Evolutionary conservation across 306 rosid genomes (phyloP).

Genomic region (Arachis hypogaea): DNA sequence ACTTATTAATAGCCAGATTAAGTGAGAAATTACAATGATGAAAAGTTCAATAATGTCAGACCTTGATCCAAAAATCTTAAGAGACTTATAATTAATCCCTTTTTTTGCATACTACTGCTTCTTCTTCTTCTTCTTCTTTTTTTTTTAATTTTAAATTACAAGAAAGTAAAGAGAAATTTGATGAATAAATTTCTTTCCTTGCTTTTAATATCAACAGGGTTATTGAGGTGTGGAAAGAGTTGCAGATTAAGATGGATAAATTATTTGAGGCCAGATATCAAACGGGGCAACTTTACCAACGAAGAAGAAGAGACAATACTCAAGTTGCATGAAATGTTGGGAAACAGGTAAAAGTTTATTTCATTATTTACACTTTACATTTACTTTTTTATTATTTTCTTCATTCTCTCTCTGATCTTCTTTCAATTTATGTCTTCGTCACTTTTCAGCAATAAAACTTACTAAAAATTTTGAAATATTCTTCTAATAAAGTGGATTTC

Average conservation of each 20-base stretch:
- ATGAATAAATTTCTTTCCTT: too few relatives aligned
- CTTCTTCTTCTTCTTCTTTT: too few relatives aligned
- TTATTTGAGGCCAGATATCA: constrained; percentile 74
- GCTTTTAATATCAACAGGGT: constrained; percentile 42
- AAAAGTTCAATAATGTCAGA: too few relatives aligned
- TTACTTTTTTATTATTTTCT: too few relatives aligned
- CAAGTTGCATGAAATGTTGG: constrained; percentile 60
- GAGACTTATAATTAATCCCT: too few relatives aligned
- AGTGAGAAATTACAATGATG: too few relatives aligned
- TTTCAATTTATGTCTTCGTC: not conserved
- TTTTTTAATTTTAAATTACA: too few relatives aligned
- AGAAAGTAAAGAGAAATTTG: too few relatives aligned
- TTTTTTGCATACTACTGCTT: too few relatives aligned
- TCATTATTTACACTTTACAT: not conserved
- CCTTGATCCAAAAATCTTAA: too few relatives aligned
- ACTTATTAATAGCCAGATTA: too few relatives aligned
- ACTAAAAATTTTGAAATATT: not conserved
- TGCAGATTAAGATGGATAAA: constrained; percentile 82
- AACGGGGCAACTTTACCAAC: constrained; percentile 67
- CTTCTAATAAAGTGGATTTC: not conserved
- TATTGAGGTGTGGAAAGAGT: constrained; percentile 86
- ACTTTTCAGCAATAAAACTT: not conserved
- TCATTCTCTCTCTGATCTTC: not conserved
- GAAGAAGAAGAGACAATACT: constrained; percentile 74
- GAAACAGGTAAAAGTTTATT: constrained; percentile 57